Conservation (phyloP, 2,329 filamentous ascomycete species). For the Didymella sp. region DNA sequence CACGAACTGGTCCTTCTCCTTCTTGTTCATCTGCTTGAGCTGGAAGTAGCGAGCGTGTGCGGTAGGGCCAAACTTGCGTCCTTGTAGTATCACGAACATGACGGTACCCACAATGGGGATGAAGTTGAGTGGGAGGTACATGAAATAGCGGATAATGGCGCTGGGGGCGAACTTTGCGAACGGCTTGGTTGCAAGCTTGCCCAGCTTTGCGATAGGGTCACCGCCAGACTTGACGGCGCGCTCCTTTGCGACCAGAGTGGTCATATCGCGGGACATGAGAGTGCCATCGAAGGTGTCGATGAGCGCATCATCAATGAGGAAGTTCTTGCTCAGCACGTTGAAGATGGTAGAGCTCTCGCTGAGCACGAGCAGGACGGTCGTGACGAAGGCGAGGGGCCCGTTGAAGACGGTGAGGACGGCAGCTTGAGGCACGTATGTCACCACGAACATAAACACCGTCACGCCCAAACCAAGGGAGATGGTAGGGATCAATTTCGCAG, state of each 20-base stretch:
- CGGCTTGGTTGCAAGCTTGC: conserved; percentile 63
- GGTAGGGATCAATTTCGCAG: conserved; percentile 65
- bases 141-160: conserved; percentile 76
- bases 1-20: conserved; percentile 72
- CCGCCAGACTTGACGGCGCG: conserved; percentile 69
- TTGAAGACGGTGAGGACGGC: conserved; percentile 84
- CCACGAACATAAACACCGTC: conserved; percentile 81
- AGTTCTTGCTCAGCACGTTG: conserved; percentile 67
- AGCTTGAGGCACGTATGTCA: conserved; percentile 86
- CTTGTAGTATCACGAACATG: conserved; percentile 78
- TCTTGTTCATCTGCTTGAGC: conserved; percentile 79
- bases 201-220: conserved; percentile 63
- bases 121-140: conserved; percentile 92
- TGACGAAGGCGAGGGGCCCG: conserved; percentile 79
- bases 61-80: conserved; percentile 59
- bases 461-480: conserved; percentile 75
- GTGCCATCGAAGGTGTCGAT: conserved; percentile 87
- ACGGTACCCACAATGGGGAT: conserved; percentile 87
- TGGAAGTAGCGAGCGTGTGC: conserved; percentile 79
- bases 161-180: conserved; percentile 61
- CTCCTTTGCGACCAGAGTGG: conserved; percentile 73
- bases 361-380: conserved; percentile 70
- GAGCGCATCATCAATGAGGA: conserved; percentile 80
- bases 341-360: conserved; percentile 59
- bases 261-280: conserved; percentile 62